Percentiles rank a stretch among this genome's conserved stretches.
Conservation (phyloP, 805 yeast genomes). For the Lipomyces mesembrius region DNA sequence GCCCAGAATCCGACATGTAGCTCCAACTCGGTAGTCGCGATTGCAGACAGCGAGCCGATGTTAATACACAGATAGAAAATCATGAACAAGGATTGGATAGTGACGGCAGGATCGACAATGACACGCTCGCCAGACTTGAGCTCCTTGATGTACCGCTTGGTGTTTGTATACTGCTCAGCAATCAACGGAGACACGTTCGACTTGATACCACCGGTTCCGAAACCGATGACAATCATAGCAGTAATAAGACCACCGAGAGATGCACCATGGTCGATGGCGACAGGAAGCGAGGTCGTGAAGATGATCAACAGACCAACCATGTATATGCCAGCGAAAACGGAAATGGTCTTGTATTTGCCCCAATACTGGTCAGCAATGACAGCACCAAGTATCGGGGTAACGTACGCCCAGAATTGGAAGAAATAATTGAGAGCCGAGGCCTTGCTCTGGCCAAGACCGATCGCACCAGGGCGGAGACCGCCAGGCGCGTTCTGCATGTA, state of each 20-base stretch:
- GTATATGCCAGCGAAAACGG: constrained; percentile 62
- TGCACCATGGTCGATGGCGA: constrained; percentile 54
- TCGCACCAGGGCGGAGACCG: constrained; percentile 57
- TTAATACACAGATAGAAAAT: constrained; percentile 77
- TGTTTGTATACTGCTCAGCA: constrained; percentile 72
- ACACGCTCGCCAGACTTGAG: constrained; percentile 68
- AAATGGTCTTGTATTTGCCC: constrained; percentile 74
- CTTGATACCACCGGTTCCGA: constrained; percentile 83
- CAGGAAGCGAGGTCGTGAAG: constrained; percentile 71
- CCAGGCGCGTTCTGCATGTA: constrained; percentile 63
- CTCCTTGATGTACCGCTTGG: constrained; percentile 62
- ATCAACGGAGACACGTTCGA: constrained; percentile 75
- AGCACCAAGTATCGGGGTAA: constrained; percentile 80
- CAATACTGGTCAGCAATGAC: constrained; percentile 72
- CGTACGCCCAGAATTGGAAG: constrained; percentile 81
- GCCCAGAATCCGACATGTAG: constrained; percentile 63
- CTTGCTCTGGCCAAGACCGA: constrained; percentile 62
- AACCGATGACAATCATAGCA: constrained; percentile 64
- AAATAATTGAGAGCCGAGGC: constrained; percentile 76
- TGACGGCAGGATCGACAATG: constrained; percentile 68
- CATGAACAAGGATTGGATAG: constrained; percentile 76
- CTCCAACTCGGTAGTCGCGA: constrained; percentile 79
- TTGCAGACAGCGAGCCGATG: constrained; percentile 72
- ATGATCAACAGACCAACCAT: constrained; percentile 65
- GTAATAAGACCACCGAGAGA: constrained; percentile 67